Base-by-base conservation (phyloP, 441 rosid species). In the Biscutella laevigata region DNA sequence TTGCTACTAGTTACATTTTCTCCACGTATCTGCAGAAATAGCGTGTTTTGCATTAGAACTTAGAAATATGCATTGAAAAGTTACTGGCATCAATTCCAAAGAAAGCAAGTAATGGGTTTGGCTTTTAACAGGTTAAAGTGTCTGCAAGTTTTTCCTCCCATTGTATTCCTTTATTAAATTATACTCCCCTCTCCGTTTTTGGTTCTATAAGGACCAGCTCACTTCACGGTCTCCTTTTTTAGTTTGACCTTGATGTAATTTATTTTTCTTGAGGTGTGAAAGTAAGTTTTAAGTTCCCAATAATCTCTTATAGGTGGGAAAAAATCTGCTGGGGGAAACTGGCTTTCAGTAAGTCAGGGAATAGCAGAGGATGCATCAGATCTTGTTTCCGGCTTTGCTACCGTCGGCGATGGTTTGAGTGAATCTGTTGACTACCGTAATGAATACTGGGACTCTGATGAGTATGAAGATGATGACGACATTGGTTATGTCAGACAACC, bases 401-500 rank as follows among this genome's bases (percentile, higher is more conserved):
- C 99, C 39, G 70, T 86, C 24, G 99, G 97, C 61, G 95, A 88
- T 78, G 99, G 95, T 63, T 73, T 84, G 56, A 82, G 95, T 73
- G 99, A 84, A 80, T 79, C 90, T 26, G 71, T 86, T 59, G 99
- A 92, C 57, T 86, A 81, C 59, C 83, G 82, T 17, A 84, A 92
- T 56, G 95, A 92, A 37, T 88, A 88, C 71, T 92, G 99, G 99
- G 99, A 92, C 68, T 92, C 99, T 38, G 99, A 92, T 41, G 97
- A 86, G 64, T 92, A 92, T 67, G 99, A 92, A 4, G 95, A 92
- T 3, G 95, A 92, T 15, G 97, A 88, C 16, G 99, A 92, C 68
- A 84, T 84, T 75, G 99, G 99, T 20, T 92, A 92, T 74, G 81
- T 72, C 78, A 86, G 99, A 72, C 99, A 88, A 46, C 95, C 99